Percentiles rank a stretch among this genome's conserved stretches.
Evolutionary conservation across 768 basidiomycete species (phyloP).

Genomic region (Serendipita sp.): DNA sequence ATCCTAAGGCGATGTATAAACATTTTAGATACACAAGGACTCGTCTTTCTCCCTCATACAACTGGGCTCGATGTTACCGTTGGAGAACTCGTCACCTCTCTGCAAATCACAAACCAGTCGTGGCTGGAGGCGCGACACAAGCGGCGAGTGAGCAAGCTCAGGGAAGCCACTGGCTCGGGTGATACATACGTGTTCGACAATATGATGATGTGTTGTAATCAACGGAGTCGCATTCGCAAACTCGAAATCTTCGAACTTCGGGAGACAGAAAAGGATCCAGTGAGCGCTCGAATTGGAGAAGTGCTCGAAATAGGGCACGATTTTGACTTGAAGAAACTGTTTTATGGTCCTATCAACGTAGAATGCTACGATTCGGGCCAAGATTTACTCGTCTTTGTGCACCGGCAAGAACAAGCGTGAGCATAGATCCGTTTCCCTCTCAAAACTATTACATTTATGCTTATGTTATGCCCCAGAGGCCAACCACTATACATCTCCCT

Average conservation of each 20-base stretch:
- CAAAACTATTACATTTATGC: background rate
- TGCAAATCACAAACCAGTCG: background rate
- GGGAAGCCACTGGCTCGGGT: background rate
- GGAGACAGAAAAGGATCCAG: background rate
- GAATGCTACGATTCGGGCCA: conserved; percentile 2
- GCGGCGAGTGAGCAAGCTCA: background rate
- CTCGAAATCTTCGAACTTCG: background rate
- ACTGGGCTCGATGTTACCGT: background rate
- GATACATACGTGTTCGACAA: background rate
- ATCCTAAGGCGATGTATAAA: background rate
- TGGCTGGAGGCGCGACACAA: background rate
- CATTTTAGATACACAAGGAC: background rate
- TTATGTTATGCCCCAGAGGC: background rate
- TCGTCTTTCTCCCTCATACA: background rate
- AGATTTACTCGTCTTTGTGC: background rate
- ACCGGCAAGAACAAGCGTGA: background rate
- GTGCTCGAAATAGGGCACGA: background rate
- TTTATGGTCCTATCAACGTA: background rate
- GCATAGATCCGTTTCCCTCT: background rate
- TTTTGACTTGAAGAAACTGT: background rate
- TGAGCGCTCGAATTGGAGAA: background rate
- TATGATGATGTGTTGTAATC: background rate
- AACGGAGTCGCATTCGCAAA: background rate
- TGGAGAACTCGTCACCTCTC: background rate
- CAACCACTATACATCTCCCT: background rate